Evolutionary conservation across 1,284 basidiomycete genomes (phyloP).

Genomic region (Heterobasidion parviporum): DNA sequence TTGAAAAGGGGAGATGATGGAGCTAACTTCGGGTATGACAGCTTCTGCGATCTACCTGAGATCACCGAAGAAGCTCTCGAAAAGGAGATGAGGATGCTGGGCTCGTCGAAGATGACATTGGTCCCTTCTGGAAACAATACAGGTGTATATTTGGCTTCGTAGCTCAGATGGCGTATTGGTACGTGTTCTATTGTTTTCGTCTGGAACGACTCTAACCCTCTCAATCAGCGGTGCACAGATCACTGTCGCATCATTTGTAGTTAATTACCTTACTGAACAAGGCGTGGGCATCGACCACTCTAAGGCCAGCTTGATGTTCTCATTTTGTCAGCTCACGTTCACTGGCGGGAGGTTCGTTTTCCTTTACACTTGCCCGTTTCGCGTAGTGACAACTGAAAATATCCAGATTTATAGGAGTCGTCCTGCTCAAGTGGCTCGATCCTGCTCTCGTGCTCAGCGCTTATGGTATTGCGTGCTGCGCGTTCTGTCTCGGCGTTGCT

Average conservation of each 20-base stretch:
- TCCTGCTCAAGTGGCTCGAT: slow-evolving; percentile 55
- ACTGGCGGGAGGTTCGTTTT: slow-evolving; percentile 48
- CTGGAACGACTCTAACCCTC: neutral
- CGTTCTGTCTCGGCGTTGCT: slow-evolving; percentile 48
- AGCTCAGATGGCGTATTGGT: slow-evolving; percentile 66
- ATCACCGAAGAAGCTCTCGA: slow-evolving; percentile 61
- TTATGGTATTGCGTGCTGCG: slow-evolving; percentile 43
- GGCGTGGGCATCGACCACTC: slow-evolving; percentile 47
- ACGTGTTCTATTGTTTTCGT: slow-evolving; percentile 13
- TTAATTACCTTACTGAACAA: slow-evolving; percentile 62
- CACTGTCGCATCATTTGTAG: slow-evolving; percentile 62
- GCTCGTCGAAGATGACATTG: slow-evolving; percentile 28
- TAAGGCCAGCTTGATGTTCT: slow-evolving; percentile 56
- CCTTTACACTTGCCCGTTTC: neutral
- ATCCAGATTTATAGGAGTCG: slow-evolving; percentile 52
- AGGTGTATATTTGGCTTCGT: slow-evolving; percentile 68
- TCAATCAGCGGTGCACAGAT: slow-evolving; percentile 61
- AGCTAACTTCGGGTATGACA: slow-evolving; percentile 13
- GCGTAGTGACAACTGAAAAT: neutral
- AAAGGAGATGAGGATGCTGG: slow-evolving; percentile 40
- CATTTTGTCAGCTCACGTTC: slow-evolving; percentile 69
- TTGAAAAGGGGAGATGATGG: neutral
- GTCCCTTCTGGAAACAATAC: slow-evolving; percentile 65
- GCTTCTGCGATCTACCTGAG: slow-evolving; percentile 69
- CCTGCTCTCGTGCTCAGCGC: slow-evolving; percentile 54